Evolutionary conservation across 2,329 filamentous ascomycete genomes (phyloP).

Genomic region (Cordyceps pruinosa): DNA sequence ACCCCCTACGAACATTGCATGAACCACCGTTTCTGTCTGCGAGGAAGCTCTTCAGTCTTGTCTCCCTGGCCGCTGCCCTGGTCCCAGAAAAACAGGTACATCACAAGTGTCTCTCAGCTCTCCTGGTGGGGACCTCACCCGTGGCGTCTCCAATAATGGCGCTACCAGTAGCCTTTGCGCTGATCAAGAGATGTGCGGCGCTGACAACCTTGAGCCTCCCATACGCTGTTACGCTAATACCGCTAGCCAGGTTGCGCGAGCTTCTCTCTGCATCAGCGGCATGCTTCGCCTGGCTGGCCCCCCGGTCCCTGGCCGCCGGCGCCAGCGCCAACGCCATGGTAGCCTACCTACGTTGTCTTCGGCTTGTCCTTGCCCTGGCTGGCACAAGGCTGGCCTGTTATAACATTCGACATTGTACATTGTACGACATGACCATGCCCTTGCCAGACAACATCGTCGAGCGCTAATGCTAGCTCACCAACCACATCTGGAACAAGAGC

Average conservation of each 20-base stretch:
- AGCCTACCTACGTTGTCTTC: background rate
- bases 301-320: conserved; percentile 2
- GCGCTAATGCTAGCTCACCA: conserved; percentile 4
- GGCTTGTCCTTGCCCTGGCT: background rate
- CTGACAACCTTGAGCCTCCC: conserved; percentile 11
- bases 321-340: background rate
- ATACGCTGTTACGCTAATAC: conserved; percentile 7
- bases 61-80: background rate
- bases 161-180: conserved; percentile 4
- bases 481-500: conserved; percentile 4
- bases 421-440: conserved; percentile 3
- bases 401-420: conserved; percentile 1
- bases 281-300: background rate
- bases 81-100: conserved; percentile 4
- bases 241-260: background rate
- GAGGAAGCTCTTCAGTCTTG: background rate
- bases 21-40: background rate
- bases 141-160: conserved; percentile 8
- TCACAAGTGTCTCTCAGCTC: conserved; percentile 11
- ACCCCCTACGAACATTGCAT: background rate
- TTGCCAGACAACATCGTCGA: background rate
- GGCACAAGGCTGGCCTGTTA: background rate
- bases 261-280: background rate
- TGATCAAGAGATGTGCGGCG: conserved; percentile 10
- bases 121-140: background rate